Base-by-base conservation (phyloP, 805 yeast genomes). In the Suhomyces faveliae region DNA sequence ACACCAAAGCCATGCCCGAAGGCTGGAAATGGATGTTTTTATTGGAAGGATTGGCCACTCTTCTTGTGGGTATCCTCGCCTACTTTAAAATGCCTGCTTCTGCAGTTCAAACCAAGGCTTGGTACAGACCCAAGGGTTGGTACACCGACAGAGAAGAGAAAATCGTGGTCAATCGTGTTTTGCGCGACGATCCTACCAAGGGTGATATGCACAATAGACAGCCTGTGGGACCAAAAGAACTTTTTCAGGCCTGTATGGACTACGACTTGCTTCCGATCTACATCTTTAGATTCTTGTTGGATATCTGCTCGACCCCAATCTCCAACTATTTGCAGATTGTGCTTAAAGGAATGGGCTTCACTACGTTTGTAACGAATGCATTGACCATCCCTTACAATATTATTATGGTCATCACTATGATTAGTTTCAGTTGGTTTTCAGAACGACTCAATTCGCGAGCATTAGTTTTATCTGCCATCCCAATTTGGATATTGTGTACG, bases 21-120 rank as follows among this genome's bases (percentile, higher is more conserved):
- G 85, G 85, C 20, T 85, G 89, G 89, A 70, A 77, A 45, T 85
- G 84, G 81, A 66, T 85, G 19, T 85, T 85, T 53, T 58, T 85
- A 15, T 71, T 85, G 45, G 88, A 84, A 59, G 89, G 90, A 4
- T 45, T 75, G 5, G 55, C 82, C 38, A 83, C 89, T 1, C 61
- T 83, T 4, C 15, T 59, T 2, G 70, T 85, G 52, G 89, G 89
- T 1, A 23, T 80, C 22, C 51, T 59, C 33, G 61, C 68, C 3
- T 77, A 66, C 51, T 73, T 63, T 41, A 53, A 51, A 29, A 61
- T 61, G 63, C 62, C 59, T 45, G 70, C 71, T 10, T 66, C 68
- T 12, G 62, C 56, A 22, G 73, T 54, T 7, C 78, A 76, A 46
- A 82, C 86, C 2, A 77, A 73, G 45, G 62, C 74, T 12, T 70